Percentiles rank a stretch among this genome's conserved stretches.
Evolutionary conservation across 179 eudicot species (phyloP).

Genomic region (Beta lomatogona): DNA sequence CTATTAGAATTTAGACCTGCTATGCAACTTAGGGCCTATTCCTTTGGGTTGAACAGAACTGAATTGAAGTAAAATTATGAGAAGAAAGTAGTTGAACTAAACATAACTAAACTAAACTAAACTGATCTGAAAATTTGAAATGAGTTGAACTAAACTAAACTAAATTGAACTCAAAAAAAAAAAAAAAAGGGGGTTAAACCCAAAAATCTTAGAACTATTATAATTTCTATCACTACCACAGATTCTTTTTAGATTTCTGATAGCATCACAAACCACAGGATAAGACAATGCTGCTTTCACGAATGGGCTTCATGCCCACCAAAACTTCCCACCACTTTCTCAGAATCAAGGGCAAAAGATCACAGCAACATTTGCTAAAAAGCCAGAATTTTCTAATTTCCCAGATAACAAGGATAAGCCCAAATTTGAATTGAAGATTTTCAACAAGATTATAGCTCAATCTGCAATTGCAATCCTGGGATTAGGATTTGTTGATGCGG

Average conservation of each 20-base stretch:
- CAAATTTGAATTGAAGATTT: conserved; percentile 24
- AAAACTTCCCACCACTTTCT: conserved; percentile 11
- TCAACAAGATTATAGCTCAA: conserved; percentile 46
- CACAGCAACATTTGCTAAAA: conserved; percentile 31
- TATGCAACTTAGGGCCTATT: too few species aligned
- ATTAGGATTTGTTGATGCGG: conserved; percentile 77
- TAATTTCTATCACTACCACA: background rate
- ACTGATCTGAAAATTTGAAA: too few species aligned
- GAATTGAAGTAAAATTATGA: too few species aligned
- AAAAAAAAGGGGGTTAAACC: too few species aligned
- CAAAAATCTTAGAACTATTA: too few species aligned
- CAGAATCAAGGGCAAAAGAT: conserved; percentile 28
- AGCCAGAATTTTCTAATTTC: conserved; percentile 32
- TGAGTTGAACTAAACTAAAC: too few species aligned
- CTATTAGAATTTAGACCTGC: too few species aligned
- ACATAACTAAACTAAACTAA: too few species aligned
- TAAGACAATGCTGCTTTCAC: conserved; percentile 38
- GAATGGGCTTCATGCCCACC: conserved; percentile 21
- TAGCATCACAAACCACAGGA: background rate
- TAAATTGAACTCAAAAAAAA: too few species aligned
- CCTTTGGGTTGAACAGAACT: too few species aligned
- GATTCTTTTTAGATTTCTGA: conserved; percentile 5
- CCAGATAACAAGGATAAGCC: conserved; percentile 26
- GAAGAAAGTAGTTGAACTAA: too few species aligned
- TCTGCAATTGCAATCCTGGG: conserved; percentile 59